These are phyloP conservation scores for Lactuca saligna DNA, from an alignment of 129 eudicot genomes.

Conservation along the genomic window DNA sequence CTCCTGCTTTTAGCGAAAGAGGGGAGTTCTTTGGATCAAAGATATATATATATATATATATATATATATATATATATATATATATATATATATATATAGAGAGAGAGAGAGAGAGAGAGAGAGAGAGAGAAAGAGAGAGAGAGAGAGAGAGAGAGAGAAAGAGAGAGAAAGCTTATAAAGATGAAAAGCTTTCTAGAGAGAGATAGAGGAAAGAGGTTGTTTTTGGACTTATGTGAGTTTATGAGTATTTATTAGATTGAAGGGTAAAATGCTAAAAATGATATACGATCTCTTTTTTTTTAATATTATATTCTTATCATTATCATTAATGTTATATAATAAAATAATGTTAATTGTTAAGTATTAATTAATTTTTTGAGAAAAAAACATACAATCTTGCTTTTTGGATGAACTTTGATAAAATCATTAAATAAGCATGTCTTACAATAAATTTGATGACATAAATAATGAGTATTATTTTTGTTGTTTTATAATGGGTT, in stretches of 20 bases:
- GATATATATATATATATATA: too few species aligned
- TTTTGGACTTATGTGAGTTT: conserved; percentile 25
- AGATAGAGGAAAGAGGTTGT: conserved; percentile 21
- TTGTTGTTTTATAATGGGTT: too few species aligned
- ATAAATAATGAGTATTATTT: too few species aligned
- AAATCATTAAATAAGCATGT: background rate
- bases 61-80: too few species aligned
- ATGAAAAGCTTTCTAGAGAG: conserved; percentile 11
- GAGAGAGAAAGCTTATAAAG: conserved; percentile 12
- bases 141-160: too few species aligned
- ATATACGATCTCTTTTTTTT: conserved; percentile 2
- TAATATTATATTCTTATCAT: background rate
- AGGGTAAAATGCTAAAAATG: conserved; percentile 8
- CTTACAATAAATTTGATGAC: background rate
- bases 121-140: too few species aligned
- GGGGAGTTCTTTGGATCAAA: conserved; percentile 22
- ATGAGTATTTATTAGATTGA: background rate
- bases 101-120: too few species aligned
- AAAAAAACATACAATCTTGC: too few species aligned
- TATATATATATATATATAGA: too few species aligned
- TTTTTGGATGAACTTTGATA: too few species aligned
- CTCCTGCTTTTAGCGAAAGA: conserved; percentile 4
- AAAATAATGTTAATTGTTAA: too few species aligned
- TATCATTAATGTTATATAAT: background rate
- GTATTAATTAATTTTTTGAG: too few species aligned